These are phyloP conservation scores for Tricholoma terreum DNA, from an alignment of 768 basidiomycete species.

Conservation along the genomic window DNA sequence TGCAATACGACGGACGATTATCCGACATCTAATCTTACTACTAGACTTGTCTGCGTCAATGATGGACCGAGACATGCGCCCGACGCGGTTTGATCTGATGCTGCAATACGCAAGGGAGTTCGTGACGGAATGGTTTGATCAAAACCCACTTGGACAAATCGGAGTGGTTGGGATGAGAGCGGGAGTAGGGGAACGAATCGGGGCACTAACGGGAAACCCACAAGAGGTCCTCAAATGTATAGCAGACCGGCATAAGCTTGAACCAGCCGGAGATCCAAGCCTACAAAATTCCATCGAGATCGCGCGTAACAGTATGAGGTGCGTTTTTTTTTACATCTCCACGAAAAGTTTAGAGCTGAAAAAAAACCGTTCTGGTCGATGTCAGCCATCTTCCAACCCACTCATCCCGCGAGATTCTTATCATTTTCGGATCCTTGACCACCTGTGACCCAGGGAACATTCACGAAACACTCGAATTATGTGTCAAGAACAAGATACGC, in stretches of 20 bases:
- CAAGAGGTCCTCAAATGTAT: constrained; percentile 91
- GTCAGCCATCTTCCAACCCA: constrained; percentile 95
- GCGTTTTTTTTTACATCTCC: constrained; percentile 10
- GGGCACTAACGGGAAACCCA: constrained; percentile 97
- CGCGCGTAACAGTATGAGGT: constrained; percentile 94
- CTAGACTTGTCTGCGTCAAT: constrained; percentile 90
- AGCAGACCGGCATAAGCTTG: constrained; percentile 81
- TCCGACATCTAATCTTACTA: constrained; percentile 91
- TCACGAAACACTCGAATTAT: constrained; percentile 87
- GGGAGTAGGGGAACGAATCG: constrained; percentile 85
- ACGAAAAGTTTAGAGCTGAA: neutral
- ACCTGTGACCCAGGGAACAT: constrained; percentile 98
- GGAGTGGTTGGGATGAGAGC: constrained; percentile 92
- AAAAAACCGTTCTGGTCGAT: neutral
- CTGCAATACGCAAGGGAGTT: constrained; percentile 91
- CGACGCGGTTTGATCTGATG: constrained; percentile 88
- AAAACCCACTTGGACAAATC: constrained; percentile 97
- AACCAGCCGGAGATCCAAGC: constrained; percentile 90
- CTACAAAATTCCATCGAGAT: constrained; percentile 98
- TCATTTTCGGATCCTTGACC: constrained; percentile 93
- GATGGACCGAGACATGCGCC: constrained; percentile 95
- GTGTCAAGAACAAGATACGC: constrained; percentile 79
- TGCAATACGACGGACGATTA: constrained; percentile 92
- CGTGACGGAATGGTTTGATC: constrained; percentile 96
- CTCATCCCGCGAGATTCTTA: constrained; percentile 91